phyloP scores from a whole-genome alignment of 2,329 filamentous ascomycete species.

The Rutstroemia sp. region DNA sequence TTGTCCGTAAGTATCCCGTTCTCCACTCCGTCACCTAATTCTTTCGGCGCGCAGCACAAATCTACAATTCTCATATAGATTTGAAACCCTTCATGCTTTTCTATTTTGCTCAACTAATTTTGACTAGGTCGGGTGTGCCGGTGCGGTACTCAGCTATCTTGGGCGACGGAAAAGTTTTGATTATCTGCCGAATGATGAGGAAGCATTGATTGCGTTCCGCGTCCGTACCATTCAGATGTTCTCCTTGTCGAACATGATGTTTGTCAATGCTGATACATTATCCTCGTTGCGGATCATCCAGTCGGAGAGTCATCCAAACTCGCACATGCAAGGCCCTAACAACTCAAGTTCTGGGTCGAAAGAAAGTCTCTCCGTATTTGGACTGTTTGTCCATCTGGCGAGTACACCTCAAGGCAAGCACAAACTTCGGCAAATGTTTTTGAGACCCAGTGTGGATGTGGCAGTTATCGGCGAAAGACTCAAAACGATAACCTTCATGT shows the following conservation, averaged over 20 bases:
- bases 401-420: conserved; percentile 72
- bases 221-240: conserved; percentile 68
- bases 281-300: conserved; percentile 78
- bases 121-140: conserved; percentile 63
- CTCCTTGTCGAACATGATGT: conserved; percentile 58
- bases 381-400: conserved; percentile 68
- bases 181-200: conserved; percentile 53
- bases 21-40: neutral
- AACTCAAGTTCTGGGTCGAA: conserved; percentile 58
- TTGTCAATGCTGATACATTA: conserved; percentile 74
- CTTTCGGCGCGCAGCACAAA: too few relatives aligned
- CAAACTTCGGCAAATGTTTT: conserved; percentile 69
- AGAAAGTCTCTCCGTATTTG: conserved; percentile 78
- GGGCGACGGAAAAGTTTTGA: conserved; percentile 58
- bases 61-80: too few relatives aligned
- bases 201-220: conserved; percentile 46
- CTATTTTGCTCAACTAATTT: neutral
- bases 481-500: conserved; percentile 57
- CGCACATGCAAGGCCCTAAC: conserved; percentile 64
- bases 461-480: conserved; percentile 65
- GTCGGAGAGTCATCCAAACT: conserved; percentile 75
- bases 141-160: conserved; percentile 76
- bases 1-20: conserved; percentile 47
- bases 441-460: conserved; percentile 68
- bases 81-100: neutral